These are phyloP conservation scores for Pyrenochaeta sp. DNA, from an alignment of 2,329 filamentous ascomycete species.

Conservation along the genomic window DNA sequence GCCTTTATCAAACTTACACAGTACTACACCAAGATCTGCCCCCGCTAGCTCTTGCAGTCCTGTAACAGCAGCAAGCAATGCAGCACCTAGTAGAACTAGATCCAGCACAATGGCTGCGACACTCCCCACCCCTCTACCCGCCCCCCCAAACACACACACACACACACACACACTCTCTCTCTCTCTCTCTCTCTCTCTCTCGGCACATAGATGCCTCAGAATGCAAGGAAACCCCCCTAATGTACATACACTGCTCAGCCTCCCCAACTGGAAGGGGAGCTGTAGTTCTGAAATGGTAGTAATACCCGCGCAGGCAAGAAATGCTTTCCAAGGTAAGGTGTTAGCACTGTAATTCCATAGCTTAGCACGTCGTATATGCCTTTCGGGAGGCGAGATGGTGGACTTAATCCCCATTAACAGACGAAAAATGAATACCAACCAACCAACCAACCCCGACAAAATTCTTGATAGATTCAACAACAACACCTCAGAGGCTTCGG, in stretches of 20 bases:
- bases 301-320: constrained; percentile 7
- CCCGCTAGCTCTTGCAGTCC: background rate
- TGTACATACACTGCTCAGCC: constrained; percentile 2
- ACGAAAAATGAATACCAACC: constrained; percentile 9
- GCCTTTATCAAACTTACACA: constrained; percentile 5
- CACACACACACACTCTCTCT: background rate
- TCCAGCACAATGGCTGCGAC: constrained; percentile 1
- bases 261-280: constrained; percentile 1
- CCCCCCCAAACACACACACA: background rate
- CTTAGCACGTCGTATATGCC: constrained; percentile 7
- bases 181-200: background rate
- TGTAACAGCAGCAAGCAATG: constrained; percentile 1
- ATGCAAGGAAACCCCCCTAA: constrained; percentile 2
- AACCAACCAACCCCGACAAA: constrained; percentile 7
- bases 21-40: constrained; percentile 7
- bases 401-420: constrained; percentile 6
- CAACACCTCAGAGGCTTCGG: too few relatives aligned
- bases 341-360: constrained; percentile 5
- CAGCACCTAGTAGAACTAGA: constrained; percentile 2
- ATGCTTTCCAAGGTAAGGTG: constrained; percentile 6
- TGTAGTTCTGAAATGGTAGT: constrained; percentile 4
- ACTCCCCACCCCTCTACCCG: background rate
- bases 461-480: too few relatives aligned
- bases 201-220: constrained; percentile 3
- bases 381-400: constrained; percentile 6